Evolutionary conservation across 345 rosid species (phyloP).

Genomic region (Triadica sebifera): DNA sequence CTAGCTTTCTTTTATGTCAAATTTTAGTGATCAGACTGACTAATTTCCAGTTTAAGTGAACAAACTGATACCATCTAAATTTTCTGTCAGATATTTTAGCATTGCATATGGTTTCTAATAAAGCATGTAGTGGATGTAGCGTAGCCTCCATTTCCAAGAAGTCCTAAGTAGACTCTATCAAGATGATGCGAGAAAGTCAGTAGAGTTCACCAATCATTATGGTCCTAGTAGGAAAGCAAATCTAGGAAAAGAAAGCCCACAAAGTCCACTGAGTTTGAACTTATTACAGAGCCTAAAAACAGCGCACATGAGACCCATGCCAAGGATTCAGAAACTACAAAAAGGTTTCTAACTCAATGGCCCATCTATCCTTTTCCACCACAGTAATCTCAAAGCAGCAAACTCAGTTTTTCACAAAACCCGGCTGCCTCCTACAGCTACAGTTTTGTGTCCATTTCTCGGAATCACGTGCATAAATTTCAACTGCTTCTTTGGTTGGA

Average conservation of each 20-base stretch:
- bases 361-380: constrained; percentile 7
- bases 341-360: constrained; percentile 7
- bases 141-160: constrained; percentile 5
- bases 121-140: background rate
- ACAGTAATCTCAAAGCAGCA: background rate
- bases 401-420: background rate
- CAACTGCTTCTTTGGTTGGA: constrained; percentile 12
- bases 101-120: background rate
- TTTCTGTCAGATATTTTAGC: background rate
- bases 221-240: background rate
- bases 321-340: constrained; percentile 16
- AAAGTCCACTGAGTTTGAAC: constrained; percentile 5
- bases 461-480: constrained; percentile 10
- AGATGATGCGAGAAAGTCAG: no score
- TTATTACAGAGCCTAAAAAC: constrained; percentile 14
- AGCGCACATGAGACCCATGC: constrained; percentile 16
- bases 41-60: background rate
- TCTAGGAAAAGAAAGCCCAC: constrained; percentile 11
- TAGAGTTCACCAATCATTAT: background rate
- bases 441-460: constrained; percentile 10
- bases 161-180: background rate
- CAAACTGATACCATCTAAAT: no score
- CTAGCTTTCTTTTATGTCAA: background rate
- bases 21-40: background rate
- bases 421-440: background rate